phyloP scores from a whole-genome alignment of 2,329 filamentous ascomycete species.

The Tolypocladium tundrense region DNA sequence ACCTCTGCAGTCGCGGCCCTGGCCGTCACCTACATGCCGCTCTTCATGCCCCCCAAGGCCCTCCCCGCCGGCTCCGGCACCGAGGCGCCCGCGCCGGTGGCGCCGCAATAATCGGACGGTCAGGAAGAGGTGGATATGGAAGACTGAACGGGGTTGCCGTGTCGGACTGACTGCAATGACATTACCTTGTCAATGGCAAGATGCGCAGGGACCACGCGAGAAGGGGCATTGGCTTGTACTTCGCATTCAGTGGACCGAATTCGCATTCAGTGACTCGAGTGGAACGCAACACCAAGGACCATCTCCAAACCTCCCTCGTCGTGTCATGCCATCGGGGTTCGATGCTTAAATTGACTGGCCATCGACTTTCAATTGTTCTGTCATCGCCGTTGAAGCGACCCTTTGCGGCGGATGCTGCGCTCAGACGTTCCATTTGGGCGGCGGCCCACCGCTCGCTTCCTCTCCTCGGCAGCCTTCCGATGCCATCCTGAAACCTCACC shows the following conservation, averaged over 20 bases:
- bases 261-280: not conserved
- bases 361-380: not conserved
- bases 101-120: not conserved
- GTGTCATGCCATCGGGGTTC: not conserved
- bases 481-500: constrained; percentile 15
- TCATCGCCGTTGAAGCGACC: not conserved
- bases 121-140: not conserved
- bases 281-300: not conserved
- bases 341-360: not conserved
- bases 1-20: constrained; percentile 46
- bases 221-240: not conserved
- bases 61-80: constrained; percentile 21
- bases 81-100: constrained; percentile 15
- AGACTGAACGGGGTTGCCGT: not conserved
- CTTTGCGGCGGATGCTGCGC: not conserved
- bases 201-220: not conserved
- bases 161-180: not conserved
- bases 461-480: not conserved
- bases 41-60: constrained; percentile 33
- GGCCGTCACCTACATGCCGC: constrained; percentile 37
- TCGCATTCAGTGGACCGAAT: not conserved
- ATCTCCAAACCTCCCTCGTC: not conserved
- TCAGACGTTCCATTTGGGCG: not conserved
- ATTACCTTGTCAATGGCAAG: not conserved
- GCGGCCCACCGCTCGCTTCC: not conserved